Percentiles rank a stretch among this genome's conserved stretches.
phyloP scores from a whole-genome alignment of 441 rosid genomes.

The Pelargonium cotyledonis region DNA sequence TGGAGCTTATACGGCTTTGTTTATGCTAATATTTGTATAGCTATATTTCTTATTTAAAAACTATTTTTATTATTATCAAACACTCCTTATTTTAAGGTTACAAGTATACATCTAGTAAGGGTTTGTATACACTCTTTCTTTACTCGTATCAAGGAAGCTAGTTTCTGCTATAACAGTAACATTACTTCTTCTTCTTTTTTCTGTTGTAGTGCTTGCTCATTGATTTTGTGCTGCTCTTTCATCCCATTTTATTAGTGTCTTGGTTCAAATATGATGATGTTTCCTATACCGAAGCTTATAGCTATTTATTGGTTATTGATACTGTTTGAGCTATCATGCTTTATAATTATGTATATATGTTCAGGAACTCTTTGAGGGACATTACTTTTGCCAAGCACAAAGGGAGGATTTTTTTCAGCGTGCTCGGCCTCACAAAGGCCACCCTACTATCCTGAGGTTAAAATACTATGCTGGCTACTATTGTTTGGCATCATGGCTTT shows the following conservation, averaged over 20 bases:
- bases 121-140: neutral
- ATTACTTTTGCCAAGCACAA: constrained; percentile 95
- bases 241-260: too few relatives aligned
- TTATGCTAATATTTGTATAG: neutral
- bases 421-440: constrained; percentile 72
- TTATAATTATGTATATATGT: constrained; percentile 4
- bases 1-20: neutral
- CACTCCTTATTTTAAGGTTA: neutral
- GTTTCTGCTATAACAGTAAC: neutral
- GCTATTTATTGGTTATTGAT: neutral
- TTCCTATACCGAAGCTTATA: neutral
- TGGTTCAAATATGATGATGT: neutral
- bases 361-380: constrained; percentile 91
- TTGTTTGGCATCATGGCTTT: neutral
- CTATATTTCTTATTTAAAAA: neutral
- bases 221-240: too few relatives aligned
- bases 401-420: constrained; percentile 67
- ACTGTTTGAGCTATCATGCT: neutral
- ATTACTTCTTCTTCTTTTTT: too few relatives aligned
- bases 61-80: too few relatives aligned
- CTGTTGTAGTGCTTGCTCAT: too few relatives aligned
- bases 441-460: constrained; percentile 76
- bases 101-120: neutral
- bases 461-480: neutral
- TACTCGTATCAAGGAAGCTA: neutral